Conservation (phyloP, 2,329 filamentous ascomycete species). For the Fusarium fujikuroi region DNA sequence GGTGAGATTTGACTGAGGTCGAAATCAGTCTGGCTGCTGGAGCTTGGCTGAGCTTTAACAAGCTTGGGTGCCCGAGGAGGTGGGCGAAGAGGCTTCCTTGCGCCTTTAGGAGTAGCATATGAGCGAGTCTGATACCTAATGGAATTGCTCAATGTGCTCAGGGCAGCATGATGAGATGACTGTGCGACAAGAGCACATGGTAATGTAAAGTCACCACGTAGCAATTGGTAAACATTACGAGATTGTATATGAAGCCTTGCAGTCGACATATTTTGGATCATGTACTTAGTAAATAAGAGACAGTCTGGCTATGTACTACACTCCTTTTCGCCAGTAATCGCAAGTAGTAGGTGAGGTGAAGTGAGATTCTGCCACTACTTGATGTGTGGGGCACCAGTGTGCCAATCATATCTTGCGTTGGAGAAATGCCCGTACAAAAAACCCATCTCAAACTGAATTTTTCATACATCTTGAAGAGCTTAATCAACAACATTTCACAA, state of each 20-base stretch:
- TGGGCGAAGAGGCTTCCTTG: slow-evolving; percentile 4
- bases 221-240: slow-evolving; percentile 11
- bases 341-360: slow-evolving; percentile 3
- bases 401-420: slow-evolving; percentile 37
- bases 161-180: neutral
- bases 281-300: neutral
- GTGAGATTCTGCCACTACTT: slow-evolving; percentile 25
- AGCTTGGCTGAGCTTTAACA: slow-evolving; percentile 5
- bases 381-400: neutral
- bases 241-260: slow-evolving; percentile 14
- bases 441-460: slow-evolving; percentile 32
- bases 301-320: neutral
- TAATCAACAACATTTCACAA: slow-evolving; percentile 27
- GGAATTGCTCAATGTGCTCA: neutral
- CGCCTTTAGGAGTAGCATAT: slow-evolving; percentile 31
- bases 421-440: slow-evolving; percentile 30
- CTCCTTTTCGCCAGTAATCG: neutral
- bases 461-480: slow-evolving; percentile 21
- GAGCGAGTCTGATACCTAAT: slow-evolving; percentile 21
- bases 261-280: neutral
- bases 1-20: slow-evolving; percentile 39
- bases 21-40: slow-evolving; percentile 12
- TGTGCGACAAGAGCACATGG: neutral
- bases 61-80: slow-evolving; percentile 23
- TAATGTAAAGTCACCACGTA: slow-evolving; percentile 5